phyloP scores from a whole-genome alignment of 257 asterid genomes.

The Anisodus tanguticus region DNA sequence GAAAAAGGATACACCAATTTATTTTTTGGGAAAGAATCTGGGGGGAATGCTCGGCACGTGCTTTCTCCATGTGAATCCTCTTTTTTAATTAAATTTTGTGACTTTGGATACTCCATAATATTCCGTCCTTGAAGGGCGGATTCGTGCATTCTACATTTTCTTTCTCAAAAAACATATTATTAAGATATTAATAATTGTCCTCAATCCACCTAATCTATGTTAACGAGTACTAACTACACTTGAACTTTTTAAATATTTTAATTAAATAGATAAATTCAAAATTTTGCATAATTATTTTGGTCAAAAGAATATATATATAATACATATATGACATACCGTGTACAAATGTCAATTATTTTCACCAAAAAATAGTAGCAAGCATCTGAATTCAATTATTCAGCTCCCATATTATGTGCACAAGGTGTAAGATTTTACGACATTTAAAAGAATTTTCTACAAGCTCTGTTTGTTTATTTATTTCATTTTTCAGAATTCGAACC shows the following conservation, averaged over 20 bases:
- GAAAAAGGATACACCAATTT: slow-evolving; percentile 28
- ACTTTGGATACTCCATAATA: slow-evolving; percentile 26
- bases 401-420: neutral
- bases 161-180: neutral
- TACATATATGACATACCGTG: too few relatives aligned
- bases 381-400: neutral
- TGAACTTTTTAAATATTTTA: too few relatives aligned
- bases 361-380: neutral
- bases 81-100: neutral
- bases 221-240: neutral
- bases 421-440: neutral
- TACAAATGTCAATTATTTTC: too few relatives aligned
- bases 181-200: too few relatives aligned
- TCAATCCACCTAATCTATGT: neutral
- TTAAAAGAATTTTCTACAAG: too few relatives aligned
- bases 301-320: too few relatives aligned
- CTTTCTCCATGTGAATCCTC: slow-evolving; percentile 26
- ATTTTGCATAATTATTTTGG: too few relatives aligned
- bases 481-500: too few relatives aligned
- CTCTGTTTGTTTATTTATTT: too few relatives aligned
- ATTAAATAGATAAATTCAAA: too few relatives aligned
- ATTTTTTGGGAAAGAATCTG: neutral
- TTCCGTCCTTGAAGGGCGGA: slow-evolving; percentile 28
- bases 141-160: neutral
- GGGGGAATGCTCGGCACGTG: slow-evolving; percentile 64